These are phyloP conservation scores for Colletotrichum abscissum DNA, from an alignment of 2,329 filamentous ascomycete genomes.

Conservation along the genomic window DNA sequence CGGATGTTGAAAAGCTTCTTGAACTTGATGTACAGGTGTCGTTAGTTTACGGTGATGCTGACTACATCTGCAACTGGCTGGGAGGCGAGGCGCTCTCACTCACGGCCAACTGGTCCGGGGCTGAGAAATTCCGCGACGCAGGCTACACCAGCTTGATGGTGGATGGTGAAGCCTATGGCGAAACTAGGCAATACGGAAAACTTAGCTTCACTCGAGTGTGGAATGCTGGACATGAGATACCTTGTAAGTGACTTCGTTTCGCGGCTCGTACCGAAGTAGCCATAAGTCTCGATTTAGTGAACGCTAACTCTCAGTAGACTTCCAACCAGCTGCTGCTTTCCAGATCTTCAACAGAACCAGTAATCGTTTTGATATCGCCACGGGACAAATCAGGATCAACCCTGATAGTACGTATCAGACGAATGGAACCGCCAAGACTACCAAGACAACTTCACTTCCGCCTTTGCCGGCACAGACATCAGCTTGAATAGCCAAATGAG, in stretches of 20 bases:
- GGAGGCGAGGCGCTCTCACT: conserved; percentile 38
- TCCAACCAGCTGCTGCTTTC: conserved; percentile 58
- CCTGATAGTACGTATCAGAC: conserved; percentile 1
- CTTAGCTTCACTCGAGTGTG: conserved; percentile 68
- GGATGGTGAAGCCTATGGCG: conserved; percentile 68
- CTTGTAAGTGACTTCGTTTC: neutral
- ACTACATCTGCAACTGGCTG: no score
- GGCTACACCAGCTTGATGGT: conserved; percentile 74
- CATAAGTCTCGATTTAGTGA: conserved; percentile 38
- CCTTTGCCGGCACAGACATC: neutral
- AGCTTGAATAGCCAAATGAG: neutral
- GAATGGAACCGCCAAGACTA: conserved; percentile 15
- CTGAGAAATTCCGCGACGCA: conserved; percentile 67
- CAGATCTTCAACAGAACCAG: conserved; percentile 62
- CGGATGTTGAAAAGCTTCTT: conserved; percentile 7
- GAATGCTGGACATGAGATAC: conserved; percentile 60
- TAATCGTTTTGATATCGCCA: conserved; percentile 57
- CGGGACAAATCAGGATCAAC: conserved; percentile 48
- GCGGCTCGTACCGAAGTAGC: conserved; percentile 43
- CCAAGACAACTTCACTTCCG: neutral
- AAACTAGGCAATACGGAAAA: conserved; percentile 75
- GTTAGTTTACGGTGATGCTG: no score
- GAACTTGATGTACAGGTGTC: no score
- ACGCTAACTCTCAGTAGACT: conserved; percentile 43
- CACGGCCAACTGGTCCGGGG: conserved; percentile 68